Percentiles rank a stretch among this genome's conserved stretches.
Evolutionary conservation across 345 rosid species (phyloP).

Genomic region (Cardiospermum halicacabum): DNA sequence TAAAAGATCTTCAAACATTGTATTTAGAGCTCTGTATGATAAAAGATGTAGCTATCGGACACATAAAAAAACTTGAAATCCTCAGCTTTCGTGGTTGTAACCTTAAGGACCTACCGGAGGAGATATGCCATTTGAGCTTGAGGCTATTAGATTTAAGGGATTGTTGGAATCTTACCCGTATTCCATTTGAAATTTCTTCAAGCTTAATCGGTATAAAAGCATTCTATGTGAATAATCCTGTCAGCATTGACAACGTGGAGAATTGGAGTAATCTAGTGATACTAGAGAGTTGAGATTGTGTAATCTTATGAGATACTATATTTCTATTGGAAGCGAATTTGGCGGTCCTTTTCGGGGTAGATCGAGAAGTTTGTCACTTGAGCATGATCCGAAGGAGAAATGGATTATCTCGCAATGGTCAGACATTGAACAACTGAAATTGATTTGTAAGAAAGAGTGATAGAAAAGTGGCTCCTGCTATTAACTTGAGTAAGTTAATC

Average conservation of each 20-base stretch:
- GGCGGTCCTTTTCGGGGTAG: too few species aligned
- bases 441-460: background rate
- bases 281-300: background rate
- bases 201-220: slow-evolving; percentile 20
- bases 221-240: slow-evolving; percentile 12
- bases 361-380: too few species aligned
- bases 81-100: slow-evolving; percentile 14
- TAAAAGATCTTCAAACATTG: slow-evolving; percentile 12
- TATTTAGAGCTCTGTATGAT: background rate
- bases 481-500: background rate
- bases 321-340: too few species aligned
- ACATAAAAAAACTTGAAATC: slow-evolving; percentile 11
- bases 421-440: background rate
- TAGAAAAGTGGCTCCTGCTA: background rate
- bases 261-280: slow-evolving; percentile 5
- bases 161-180: slow-evolving; percentile 9
- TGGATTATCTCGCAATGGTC: too few species aligned
- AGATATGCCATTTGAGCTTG: slow-evolving; percentile 17
- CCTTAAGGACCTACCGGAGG: slow-evolving; percentile 13
- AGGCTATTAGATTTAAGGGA: slow-evolving; percentile 7
- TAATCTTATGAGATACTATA: background rate
- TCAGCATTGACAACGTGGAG: slow-evolving; percentile 18
- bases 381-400: too few species aligned
- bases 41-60: slow-evolving; percentile 4
- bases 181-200: slow-evolving; percentile 2